phyloP scores from a whole-genome alignment of 1,284 basidiomycete genomes.

The Athelia sp. region DNA sequence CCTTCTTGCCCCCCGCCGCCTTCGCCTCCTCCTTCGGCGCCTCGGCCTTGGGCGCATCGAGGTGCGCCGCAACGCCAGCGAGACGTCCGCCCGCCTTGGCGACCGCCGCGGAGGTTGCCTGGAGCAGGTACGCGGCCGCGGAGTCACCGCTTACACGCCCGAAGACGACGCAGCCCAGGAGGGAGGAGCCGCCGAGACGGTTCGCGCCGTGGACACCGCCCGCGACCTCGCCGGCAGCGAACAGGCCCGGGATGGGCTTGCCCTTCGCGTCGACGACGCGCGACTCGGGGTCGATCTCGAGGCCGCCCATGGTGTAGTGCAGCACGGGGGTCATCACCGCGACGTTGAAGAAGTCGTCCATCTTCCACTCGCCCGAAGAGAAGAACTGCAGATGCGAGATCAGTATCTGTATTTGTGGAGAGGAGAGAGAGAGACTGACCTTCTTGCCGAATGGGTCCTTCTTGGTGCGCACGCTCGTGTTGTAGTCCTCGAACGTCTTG shows the following conservation, averaged over 20 bases:
- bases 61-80: no score
- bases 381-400: conserved; percentile 49
- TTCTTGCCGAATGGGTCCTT: conserved; percentile 96
- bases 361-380: conserved; percentile 54
- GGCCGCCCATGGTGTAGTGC: conserved; percentile 88
- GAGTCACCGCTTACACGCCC: conserved; percentile 67
- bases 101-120: conserved; percentile 19
- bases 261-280: conserved; percentile 60
- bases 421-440: conserved; percentile 20
- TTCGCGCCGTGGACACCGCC: conserved; percentile 90
- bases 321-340: conserved; percentile 79
- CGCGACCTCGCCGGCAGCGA: conserved; percentile 81
- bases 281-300: conserved; percentile 73
- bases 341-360: conserved; percentile 74
- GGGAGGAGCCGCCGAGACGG: conserved; percentile 71
- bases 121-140: conserved; percentile 24
- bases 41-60: no score
- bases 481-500: conserved; percentile 93
- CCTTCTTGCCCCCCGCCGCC: conserved; percentile 32
- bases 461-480: conserved; percentile 73
- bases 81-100: neutral
- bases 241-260: conserved; percentile 71
- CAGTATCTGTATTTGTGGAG: neutral
- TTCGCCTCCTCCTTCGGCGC: conserved; percentile 26
- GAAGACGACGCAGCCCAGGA: conserved; percentile 81